These are phyloP conservation scores for Penicillium goetzii DNA, from an alignment of 495 filamentous ascomycete species.

Conservation along the genomic window DNA sequence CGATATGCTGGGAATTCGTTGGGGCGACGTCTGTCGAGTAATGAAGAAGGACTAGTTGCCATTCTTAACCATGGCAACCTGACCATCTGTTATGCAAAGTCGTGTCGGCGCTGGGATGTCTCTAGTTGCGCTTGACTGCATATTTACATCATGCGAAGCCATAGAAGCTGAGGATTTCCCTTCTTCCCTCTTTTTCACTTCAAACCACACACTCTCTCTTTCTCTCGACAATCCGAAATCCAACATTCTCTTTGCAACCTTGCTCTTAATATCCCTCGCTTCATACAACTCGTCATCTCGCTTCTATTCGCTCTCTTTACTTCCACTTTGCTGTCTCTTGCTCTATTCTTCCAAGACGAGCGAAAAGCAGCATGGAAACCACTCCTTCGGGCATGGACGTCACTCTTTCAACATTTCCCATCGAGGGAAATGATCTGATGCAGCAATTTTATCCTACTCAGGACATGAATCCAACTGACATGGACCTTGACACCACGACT, in stretches of 20 bases:
- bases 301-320: constrained; percentile 1
- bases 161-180: neutral
- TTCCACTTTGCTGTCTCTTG: neutral
- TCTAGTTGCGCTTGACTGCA: neutral
- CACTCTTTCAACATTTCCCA: neutral
- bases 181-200: neutral
- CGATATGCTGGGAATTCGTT: constrained; percentile 46
- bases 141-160: constrained; percentile 10
- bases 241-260: neutral
- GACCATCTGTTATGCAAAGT: neutral
- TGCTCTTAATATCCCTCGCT: constrained; percentile 7
- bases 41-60: constrained; percentile 5
- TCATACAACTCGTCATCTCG: neutral
- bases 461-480: neutral
- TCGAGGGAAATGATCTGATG: neutral
- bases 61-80: neutral
- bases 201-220: neutral
- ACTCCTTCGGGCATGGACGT: neutral
- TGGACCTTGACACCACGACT: neutral
- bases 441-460: neutral
- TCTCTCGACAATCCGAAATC: neutral
- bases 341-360: neutral
- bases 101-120: neutral
- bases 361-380: neutral
- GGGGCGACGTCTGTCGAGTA: constrained; percentile 36